A percentile compares a stretch with the other conserved stretches of the same genome.
phyloP scores from a whole-genome alignment of 2,329 filamentous ascomycete species.

The Camptophora hylomeconis region DNA sequence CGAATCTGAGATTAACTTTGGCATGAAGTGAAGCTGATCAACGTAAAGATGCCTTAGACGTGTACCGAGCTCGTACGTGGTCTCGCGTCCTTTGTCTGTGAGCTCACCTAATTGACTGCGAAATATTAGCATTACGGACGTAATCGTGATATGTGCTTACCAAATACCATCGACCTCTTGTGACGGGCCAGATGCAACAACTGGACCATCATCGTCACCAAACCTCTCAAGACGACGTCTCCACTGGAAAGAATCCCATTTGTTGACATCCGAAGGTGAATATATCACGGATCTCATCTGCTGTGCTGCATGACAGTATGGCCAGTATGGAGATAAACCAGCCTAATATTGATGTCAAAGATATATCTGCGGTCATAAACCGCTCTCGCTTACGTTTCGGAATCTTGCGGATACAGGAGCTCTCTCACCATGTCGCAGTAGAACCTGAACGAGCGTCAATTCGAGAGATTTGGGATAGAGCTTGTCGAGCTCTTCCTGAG shows the following conservation, averaged over 20 bases:
- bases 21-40: conserved; percentile 60
- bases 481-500: conserved; percentile 60
- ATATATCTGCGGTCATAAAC: too few relatives aligned
- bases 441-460: conserved; percentile 79
- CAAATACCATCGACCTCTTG: conserved; percentile 71
- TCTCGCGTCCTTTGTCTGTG: conserved; percentile 61
- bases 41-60: conserved; percentile 61
- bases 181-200: conserved; percentile 52
- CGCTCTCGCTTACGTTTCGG: conserved; percentile 51
- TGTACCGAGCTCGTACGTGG: conserved; percentile 55
- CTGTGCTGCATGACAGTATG: conserved; percentile 70
- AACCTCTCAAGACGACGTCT: conserved; percentile 73
- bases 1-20: conserved; percentile 39
- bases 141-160: conserved; percentile 40
- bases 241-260: conserved; percentile 49
- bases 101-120: conserved; percentile 47
- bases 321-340: conserved; percentile 54
- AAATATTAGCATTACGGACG: not conserved
- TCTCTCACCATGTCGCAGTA: conserved; percentile 47
- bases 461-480: conserved; percentile 73
- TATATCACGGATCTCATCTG: conserved; percentile 54
- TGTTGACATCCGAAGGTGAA: conserved; percentile 36
- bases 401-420: conserved; percentile 83
- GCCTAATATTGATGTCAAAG: conserved; percentile 25
- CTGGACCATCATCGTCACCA: conserved; percentile 53